These are phyloP conservation scores for Trypanosoma rangeli DNA, from an alignment of 208 protist genomes.

Conservation along the genomic window DNA sequence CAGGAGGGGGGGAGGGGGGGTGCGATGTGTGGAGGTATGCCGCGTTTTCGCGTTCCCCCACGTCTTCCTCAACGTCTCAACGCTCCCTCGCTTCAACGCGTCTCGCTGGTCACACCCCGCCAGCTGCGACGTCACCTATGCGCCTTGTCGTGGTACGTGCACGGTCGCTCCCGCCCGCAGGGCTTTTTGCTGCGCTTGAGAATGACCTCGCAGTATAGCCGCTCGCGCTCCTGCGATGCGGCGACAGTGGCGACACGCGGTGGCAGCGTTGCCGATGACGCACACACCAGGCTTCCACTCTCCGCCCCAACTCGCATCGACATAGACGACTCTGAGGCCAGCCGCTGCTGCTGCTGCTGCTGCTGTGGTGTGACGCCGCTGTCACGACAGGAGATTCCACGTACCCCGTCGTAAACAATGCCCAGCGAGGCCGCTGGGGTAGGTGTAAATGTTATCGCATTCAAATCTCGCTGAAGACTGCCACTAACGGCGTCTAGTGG, in stretches of 20 bases:
- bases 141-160: conserved; percentile 47
- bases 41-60: not conserved
- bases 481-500: conserved; percentile 1
- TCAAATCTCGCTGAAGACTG: conserved; percentile 9
- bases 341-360: conserved; percentile 3
- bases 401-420: not conserved
- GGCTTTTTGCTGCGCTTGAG: conserved; percentile 51
- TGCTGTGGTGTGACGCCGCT: not conserved
- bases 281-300: not conserved
- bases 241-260: not conserved
- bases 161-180: conserved; percentile 47
- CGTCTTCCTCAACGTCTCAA: too few species aligned
- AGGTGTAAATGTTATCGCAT: not conserved
- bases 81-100: too few species aligned
- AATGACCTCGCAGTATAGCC: conserved; percentile 41
- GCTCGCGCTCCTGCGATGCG: not conserved
- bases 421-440: conserved; percentile 19
- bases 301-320: not conserved
- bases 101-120: not conserved
- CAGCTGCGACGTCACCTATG: conserved; percentile 5
- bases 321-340: not conserved
- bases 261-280: conserved; percentile 3
- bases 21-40: not conserved
- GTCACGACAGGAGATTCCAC: not conserved
- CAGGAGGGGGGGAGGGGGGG: too few species aligned